A percentile compares a stretch with the other conserved stretches of the same genome.
These are phyloP conservation scores for Amanita subjunquillea DNA, from an alignment of 768 basidiomycete genomes.

Conservation along the genomic window DNA sequence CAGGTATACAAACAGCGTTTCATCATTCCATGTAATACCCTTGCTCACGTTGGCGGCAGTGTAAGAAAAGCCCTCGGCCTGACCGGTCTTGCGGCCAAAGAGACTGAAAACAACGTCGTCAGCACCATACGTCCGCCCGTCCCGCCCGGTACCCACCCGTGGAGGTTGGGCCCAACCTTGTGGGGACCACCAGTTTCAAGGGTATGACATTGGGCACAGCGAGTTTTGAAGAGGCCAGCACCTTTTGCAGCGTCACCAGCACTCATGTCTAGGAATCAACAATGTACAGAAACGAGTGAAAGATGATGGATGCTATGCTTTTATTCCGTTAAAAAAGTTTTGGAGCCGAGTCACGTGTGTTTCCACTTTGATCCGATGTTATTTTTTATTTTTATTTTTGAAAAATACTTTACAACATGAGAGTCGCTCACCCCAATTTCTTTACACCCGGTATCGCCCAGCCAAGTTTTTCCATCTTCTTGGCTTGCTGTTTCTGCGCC, in stretches of 20 bases:
- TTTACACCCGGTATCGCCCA: too few species aligned
- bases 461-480: background rate
- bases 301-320: too few species aligned
- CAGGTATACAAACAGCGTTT: constrained; percentile 91
- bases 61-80: constrained; percentile 80
- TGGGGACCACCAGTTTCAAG: constrained; percentile 64
- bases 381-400: too few species aligned
- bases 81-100: constrained; percentile 82
- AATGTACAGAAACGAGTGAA: background rate
- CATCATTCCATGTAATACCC: constrained; percentile 76
- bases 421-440: too few species aligned
- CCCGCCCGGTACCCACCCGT: constrained; percentile 52
- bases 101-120: constrained; percentile 30
- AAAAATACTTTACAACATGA: too few species aligned
- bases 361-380: background rate
- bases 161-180: constrained; percentile 93
- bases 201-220: constrained; percentile 93
- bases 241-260: constrained; percentile 81
- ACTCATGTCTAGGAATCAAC: background rate
- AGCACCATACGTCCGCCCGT: background rate
- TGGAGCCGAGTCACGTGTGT: background rate
- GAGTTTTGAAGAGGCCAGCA: constrained; percentile 93
- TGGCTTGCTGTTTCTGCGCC: background rate
- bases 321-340: background rate
- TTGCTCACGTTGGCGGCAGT: constrained; percentile 95